Percentiles rank a stretch among this genome's conserved stretches.
Evolutionary conservation across 441 rosid species (phyloP).

Genomic region (Daphne laureola): DNA sequence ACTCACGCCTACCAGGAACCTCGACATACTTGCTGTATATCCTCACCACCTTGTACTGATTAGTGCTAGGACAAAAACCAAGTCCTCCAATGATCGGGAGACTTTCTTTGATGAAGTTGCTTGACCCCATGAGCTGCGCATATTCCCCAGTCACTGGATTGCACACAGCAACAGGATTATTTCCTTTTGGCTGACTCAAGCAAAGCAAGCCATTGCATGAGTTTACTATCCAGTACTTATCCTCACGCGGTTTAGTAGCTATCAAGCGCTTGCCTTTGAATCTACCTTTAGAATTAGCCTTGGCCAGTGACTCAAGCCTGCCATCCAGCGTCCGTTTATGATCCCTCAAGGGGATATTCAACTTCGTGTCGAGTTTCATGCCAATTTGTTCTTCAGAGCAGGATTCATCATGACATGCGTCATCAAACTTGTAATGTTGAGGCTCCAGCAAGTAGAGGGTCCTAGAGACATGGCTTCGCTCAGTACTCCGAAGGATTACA

Average conservation of each 20-base stretch:
- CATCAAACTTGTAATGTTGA: too few species aligned
- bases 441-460: too few species aligned
- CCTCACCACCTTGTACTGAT: slow-evolving; percentile 9
- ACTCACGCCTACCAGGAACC: not conserved
- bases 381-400: not conserved
- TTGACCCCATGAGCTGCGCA: slow-evolving; percentile 1
- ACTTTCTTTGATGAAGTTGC: too few species aligned
- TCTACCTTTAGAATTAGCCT: not conserved
- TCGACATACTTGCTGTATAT: not conserved
- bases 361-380: slow-evolving; percentile 1
- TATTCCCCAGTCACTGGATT: slow-evolving; percentile 17
- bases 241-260: too few species aligned
- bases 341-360: slow-evolving; percentile 8
- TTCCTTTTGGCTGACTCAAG: not conserved
- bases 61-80: slow-evolving; percentile 11
- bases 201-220: too few species aligned
- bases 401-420: too few species aligned
- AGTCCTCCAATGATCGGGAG: slow-evolving; percentile 3
- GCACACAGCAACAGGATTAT: slow-evolving; percentile 7
- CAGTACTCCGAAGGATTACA: too few species aligned
- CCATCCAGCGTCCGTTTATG: not conserved
- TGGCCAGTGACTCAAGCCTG: not conserved
- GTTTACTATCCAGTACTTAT: too few species aligned
- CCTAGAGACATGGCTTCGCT: too few species aligned
- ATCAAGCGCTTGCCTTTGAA: not conserved